Evolutionary conservation across 345 rosid species (phyloP).

Genomic region (Lepidium didymum): DNA sequence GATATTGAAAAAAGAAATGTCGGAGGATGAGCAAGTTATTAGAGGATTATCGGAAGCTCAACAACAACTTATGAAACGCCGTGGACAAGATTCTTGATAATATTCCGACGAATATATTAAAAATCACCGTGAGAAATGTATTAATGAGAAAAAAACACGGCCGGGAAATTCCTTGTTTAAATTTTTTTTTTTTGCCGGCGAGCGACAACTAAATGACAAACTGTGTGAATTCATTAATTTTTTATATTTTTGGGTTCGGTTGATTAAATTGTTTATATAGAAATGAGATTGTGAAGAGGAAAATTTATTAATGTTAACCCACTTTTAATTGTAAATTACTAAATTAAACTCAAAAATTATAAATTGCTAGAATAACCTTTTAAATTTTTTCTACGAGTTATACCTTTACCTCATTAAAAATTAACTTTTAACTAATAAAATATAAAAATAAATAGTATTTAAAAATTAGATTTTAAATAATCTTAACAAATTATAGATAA

Average conservation of each 20-base stretch:
- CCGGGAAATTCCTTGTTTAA: not conserved
- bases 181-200: not conserved
- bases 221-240: constrained; percentile 8
- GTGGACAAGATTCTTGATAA: constrained; percentile 24
- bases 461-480: too few species aligned
- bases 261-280: constrained; percentile 19
- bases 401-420: too few species aligned
- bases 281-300: constrained; percentile 15
- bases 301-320: too few species aligned
- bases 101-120: not conserved
- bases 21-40: constrained; percentile 59
- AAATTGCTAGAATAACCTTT: too few species aligned
- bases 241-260: constrained; percentile 1
- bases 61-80: constrained; percentile 39
- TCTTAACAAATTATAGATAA: too few species aligned
- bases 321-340: too few species aligned
- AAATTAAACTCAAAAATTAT: too few species aligned
- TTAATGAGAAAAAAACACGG: not conserved
- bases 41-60: constrained; percentile 48
- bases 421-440: too few species aligned
- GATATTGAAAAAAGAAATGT: constrained; percentile 44
- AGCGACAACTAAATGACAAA: constrained; percentile 4
- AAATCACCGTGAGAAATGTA: not conserved
- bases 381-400: too few species aligned
- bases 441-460: too few species aligned